A percentile compares a stretch with the other conserved stretches of the same genome.
Evolutionary conservation across 305 asterid genomes (phyloP).

Genomic region (Withania somnifera): DNA sequence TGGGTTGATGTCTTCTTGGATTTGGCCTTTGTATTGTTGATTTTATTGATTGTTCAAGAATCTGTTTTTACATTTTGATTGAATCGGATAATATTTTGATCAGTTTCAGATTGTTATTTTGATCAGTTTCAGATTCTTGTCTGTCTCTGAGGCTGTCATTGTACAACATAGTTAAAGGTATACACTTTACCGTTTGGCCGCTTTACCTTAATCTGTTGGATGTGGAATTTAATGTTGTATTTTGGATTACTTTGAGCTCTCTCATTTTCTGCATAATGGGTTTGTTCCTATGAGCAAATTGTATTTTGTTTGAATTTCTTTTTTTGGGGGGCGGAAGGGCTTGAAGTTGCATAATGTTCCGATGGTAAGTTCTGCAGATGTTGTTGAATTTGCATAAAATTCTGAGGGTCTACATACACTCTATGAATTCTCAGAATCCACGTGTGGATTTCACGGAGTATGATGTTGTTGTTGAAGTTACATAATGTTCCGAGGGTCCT

Average conservation of each 20-base stretch:
- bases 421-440: too few species aligned
- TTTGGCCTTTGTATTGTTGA: not conserved
- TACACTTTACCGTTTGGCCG: not conserved
- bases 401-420: too few species aligned
- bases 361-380: too few species aligned
- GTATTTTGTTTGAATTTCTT: too few species aligned
- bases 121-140: not conserved
- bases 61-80: not conserved
- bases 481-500: too few species aligned
- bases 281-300: not conserved
- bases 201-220: not conserved
- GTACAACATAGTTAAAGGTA: not conserved
- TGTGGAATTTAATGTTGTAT: not conserved
- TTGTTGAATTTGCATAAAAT: too few species aligned
- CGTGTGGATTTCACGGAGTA: too few species aligned
- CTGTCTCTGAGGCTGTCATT: not conserved
- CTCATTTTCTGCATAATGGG: not conserved
- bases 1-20: not conserved
- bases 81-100: constrained; percentile 5
- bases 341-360: too few species aligned
- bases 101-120: not conserved
- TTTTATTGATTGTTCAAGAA: constrained; percentile 5
- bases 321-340: too few species aligned
- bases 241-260: not conserved
- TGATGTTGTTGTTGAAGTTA: too few species aligned